phyloP scores from a whole-genome alignment of 306 rosid species.

The Cucurbita pepo region DNA sequence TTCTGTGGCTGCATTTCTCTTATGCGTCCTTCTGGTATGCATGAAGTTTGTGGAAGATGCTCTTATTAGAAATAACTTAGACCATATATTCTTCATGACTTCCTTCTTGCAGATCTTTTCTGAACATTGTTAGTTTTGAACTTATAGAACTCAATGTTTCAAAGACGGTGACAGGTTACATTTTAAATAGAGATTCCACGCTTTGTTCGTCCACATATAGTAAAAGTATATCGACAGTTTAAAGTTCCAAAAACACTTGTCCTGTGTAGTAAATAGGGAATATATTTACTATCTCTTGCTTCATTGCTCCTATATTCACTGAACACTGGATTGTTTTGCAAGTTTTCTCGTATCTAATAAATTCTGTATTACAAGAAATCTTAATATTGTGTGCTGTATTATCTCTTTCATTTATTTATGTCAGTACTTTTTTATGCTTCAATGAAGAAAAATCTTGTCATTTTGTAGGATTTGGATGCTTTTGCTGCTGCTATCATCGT shows the following conservation, averaged over 20 bases:
- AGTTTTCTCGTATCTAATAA: neutral
- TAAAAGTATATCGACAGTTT: neutral
- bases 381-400: neutral
- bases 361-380: neutral
- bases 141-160: neutral
- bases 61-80: neutral
- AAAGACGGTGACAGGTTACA: neutral
- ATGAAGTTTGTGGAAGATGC: neutral
- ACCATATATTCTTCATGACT: neutral
- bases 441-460: neutral
- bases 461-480: slow-evolving; percentile 87
- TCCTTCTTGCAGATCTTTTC: neutral
- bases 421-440: neutral
- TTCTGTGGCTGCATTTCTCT: neutral
- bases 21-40: neutral
- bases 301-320: neutral
- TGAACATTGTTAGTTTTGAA: neutral
- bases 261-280: neutral
- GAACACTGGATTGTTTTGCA: neutral
- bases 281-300: neutral
- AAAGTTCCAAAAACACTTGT: neutral
- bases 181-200: neutral
- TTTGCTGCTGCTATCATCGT: slow-evolving; percentile 85
- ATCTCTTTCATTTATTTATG: neutral
- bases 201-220: neutral